Conservation (phyloP, 768 basidiomycete species). For the Mycena venus region DNA sequence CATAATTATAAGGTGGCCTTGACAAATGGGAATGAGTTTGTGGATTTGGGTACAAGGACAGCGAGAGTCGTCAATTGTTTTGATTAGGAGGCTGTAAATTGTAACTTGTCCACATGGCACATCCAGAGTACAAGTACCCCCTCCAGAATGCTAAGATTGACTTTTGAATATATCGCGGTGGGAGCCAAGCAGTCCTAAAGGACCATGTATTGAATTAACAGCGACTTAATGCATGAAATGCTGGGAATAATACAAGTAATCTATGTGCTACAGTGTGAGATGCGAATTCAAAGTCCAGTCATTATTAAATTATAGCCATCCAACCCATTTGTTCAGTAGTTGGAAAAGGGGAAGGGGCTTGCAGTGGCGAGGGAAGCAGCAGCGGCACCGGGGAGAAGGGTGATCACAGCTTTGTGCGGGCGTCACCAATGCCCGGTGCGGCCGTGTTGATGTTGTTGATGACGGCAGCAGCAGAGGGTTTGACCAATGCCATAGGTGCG, state of each 20-base stretch:
- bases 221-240: too few relatives aligned
- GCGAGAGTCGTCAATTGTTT: too few relatives aligned
- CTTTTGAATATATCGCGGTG: too few relatives aligned
- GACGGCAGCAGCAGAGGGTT: background rate
- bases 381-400: background rate
- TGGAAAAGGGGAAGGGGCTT: conserved; percentile 25
- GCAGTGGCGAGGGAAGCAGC: background rate
- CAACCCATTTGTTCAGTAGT: background rate
- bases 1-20: too few relatives aligned
- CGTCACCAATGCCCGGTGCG: background rate
- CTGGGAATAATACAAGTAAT: background rate
- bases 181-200: too few relatives aligned
- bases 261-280: conserved; percentile 8
- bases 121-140: too few relatives aligned
- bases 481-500: background rate
- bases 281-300: background rate
- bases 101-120: too few relatives aligned
- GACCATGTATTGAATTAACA: too few relatives aligned
- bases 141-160: too few relatives aligned
- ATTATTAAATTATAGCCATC: background rate
- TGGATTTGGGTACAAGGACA: too few relatives aligned
- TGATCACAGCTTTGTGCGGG: background rate
- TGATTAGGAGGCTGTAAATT: too few relatives aligned
- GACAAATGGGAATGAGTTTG: too few relatives aligned
- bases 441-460: background rate